Percentiles rank a stretch among this genome's conserved stretches.
These are phyloP conservation scores for Aphanoascus verrucosus DNA, from an alignment of 2,329 filamentous ascomycete genomes.

Conservation along the genomic window DNA sequence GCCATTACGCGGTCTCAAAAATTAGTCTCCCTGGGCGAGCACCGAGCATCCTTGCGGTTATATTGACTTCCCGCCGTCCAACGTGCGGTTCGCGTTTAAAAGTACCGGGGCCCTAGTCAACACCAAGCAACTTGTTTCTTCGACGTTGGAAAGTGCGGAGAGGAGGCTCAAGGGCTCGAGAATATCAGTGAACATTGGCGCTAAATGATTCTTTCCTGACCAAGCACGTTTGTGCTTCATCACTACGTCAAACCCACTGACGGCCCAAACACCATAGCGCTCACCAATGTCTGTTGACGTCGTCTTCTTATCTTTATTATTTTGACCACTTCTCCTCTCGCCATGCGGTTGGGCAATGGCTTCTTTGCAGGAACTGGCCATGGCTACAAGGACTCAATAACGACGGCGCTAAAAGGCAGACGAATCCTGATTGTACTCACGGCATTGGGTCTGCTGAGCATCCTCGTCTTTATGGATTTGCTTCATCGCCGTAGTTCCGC, in stretches of 20 bases:
- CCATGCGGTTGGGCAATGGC: neutral
- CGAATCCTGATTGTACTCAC: neutral
- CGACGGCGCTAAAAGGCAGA: slow-evolving; percentile 1
- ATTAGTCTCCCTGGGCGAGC: too few species aligned
- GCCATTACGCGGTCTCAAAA: too few species aligned
- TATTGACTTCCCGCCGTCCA: too few species aligned
- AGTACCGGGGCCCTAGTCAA: neutral
- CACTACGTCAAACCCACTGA: neutral
- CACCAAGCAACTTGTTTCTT: neutral
- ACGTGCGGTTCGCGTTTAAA: too few species aligned
- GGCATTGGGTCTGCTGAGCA: slow-evolving; percentile 1
- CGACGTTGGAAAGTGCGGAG: neutral
- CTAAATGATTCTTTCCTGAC: too few species aligned
- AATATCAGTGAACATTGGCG: too few species aligned
- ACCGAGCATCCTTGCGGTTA: too few species aligned
- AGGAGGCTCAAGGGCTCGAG: too few species aligned
- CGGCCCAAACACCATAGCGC: neutral
- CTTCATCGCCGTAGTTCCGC: neutral
- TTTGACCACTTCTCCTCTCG: neutral
- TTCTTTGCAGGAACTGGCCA: neutral
- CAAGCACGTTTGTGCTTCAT: too few species aligned
- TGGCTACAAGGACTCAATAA: neutral
- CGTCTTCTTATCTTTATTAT: neutral
- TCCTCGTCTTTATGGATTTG: slow-evolving; percentile 4
- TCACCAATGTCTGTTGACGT: neutral